These are phyloP conservation scores for Penicillium paradoxum DNA, from an alignment of 495 filamentous ascomycete species.

Conservation along the genomic window DNA sequence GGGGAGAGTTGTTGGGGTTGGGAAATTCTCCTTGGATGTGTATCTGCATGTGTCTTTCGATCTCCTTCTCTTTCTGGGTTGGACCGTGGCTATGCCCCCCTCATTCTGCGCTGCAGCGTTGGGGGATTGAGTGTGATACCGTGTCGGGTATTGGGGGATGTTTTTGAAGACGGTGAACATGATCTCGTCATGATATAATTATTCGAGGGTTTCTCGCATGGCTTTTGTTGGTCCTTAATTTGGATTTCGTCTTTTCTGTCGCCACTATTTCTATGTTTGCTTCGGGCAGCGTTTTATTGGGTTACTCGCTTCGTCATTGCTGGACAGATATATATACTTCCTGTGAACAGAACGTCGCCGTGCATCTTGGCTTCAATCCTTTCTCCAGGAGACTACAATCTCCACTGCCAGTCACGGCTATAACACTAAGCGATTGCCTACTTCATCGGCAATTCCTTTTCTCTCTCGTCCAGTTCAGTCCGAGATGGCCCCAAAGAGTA, in stretches of 20 bases:
- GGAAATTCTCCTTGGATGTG: background rate
- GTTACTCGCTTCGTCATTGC: background rate
- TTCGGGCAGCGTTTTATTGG: background rate
- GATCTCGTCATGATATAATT: conserved; percentile 17
- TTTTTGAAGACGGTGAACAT: conserved; percentile 7
- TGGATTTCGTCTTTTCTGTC: conserved; percentile 1
- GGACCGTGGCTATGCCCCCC: conserved; percentile 12
- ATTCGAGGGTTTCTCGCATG: background rate
- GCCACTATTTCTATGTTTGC: conserved; percentile 9
- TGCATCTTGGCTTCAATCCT: background rate
- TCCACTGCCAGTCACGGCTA: background rate
- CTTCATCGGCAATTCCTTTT: background rate
- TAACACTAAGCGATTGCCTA: background rate
- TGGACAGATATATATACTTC: conserved; percentile 4
- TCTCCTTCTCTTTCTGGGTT: conserved; percentile 14
- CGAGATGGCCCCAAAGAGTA: conserved; percentile 27
- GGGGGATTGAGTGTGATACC: conserved; percentile 15
- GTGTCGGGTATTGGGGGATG: conserved; percentile 17
- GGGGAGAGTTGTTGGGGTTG: background rate
- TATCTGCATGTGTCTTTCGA: conserved; percentile 8
- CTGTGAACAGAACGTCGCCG: background rate
- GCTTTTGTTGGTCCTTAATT: conserved; percentile 6
- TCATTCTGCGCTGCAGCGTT: conserved; percentile 10
- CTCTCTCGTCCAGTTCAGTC: background rate
- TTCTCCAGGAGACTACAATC: background rate